A percentile compares a stretch with the other conserved stretches of the same genome.
Evolutionary conservation across 352 stramenopile genomes (phyloP).

Genomic region (Phytopythium ostracodes): DNA sequence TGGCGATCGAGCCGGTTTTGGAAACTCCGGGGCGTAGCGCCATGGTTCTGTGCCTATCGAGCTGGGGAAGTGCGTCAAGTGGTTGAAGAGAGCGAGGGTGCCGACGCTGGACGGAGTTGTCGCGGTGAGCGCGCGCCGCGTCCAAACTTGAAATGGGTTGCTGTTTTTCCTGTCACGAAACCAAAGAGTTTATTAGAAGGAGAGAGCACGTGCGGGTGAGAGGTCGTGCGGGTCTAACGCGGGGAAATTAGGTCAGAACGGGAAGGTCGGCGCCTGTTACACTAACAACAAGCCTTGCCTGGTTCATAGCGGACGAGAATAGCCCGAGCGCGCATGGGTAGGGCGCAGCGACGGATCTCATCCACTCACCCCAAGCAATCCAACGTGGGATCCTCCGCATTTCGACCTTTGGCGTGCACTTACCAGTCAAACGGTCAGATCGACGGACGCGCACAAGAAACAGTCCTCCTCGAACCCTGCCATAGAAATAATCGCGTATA

Average conservation of each 20-base stretch:
- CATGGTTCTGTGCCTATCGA: constrained; percentile 26
- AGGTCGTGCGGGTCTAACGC: neutral
- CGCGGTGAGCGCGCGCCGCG: neutral
- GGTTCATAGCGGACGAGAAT: neutral
- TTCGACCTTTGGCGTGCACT: neutral
- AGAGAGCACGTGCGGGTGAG: neutral
- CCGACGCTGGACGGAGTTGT: neutral
- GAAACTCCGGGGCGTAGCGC: constrained; percentile 26
- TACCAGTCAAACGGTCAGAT: neutral
- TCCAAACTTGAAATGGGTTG: constrained; percentile 6
- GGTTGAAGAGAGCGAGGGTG: neutral
- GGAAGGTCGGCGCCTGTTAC: neutral
- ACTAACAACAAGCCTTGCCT: neutral
- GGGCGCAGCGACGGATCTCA: neutral
- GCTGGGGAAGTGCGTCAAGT: constrained; percentile 5
- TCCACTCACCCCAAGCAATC: neutral
- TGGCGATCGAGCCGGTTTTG: constrained; percentile 49
- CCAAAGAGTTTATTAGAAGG: neutral
- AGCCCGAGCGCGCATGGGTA: neutral
- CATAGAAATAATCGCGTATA: neutral
- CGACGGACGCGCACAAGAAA: neutral
- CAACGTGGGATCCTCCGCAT: neutral
- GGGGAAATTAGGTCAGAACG: neutral
- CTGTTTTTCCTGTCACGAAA: neutral
- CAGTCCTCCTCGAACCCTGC: neutral